Evolutionary conservation across 345 rosid genomes (phyloP), one percentile per base, ranked within the genome.

Genomic region (Gynandropsis gynandra): DNA sequence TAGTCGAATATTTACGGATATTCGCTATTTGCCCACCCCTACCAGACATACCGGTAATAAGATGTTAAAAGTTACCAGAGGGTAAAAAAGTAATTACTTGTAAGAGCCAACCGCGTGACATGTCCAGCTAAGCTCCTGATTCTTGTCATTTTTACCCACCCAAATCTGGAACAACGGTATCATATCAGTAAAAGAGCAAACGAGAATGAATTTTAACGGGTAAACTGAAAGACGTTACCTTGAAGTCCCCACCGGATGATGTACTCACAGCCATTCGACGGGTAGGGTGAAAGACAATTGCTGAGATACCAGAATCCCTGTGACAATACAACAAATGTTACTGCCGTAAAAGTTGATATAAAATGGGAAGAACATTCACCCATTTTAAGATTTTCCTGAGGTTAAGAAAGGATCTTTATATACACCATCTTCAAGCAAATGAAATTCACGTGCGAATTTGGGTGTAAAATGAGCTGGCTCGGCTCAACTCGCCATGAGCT

Each of bases 21-120:
- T n/a, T n/a, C n/a, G n/a, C n/a, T n/a, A n/a, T n/a, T n/a, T n/a
- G n/a, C n/a, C n/a, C n/a, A n/a, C n/a, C n/a, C n/a, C n/a, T n/a
- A n/a, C n/a, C n/a, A n/a, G n/a, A n/a, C n/a, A 10, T 37, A 39
- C 16, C 38, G 29, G 27, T 43, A 10, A 5, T 38, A 31, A 45
- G 29, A 14, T 37, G 47, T 54, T 47, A 14, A 59, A 52, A 21
- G 20, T 52, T 41, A 12, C 2, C 38, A 47, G 24, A 10, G 20
- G 27, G n/a, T 11, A 56, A 18, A 64, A 45, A 64, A 39, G 24
- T 1, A 54, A 72, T 64, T 84, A 92, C 98, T 81, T 85, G 47
- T 85, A 87, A 48, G 98, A 80, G 55, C 95, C 98, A 61, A 85
- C 87, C 34, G 98, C 77, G 62, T 82, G 87, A 71, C 93, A 87